These are phyloP conservation scores for Pyrenochaeta sp. DNA, from an alignment of 2,329 filamentous ascomycete species.

Conservation along the genomic window DNA sequence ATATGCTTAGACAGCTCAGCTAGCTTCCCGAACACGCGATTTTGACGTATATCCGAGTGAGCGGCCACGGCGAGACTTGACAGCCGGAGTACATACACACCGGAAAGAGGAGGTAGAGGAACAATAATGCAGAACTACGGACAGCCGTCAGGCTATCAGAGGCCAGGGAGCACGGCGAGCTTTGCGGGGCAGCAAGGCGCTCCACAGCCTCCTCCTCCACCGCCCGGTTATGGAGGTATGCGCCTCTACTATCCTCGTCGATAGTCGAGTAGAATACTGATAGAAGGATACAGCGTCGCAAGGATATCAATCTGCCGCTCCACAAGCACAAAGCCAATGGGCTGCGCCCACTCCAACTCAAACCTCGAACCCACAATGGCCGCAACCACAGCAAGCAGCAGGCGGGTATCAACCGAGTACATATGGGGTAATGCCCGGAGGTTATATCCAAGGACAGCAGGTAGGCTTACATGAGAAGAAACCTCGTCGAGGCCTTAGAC, in stretches of 20 bases:
- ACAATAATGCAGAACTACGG: slow-evolving; percentile 45
- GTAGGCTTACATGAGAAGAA: slow-evolving; percentile 13
- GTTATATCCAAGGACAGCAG: slow-evolving; percentile 27
- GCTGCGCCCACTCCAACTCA: slow-evolving; percentile 31
- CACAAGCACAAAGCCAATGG: slow-evolving; percentile 43
- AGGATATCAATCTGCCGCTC: slow-evolving; percentile 35
- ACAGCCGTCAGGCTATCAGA: slow-evolving; percentile 37
- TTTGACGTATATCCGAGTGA: slow-evolving; percentile 3
- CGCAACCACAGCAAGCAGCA: slow-evolving; percentile 30
- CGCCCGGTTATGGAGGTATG: slow-evolving; percentile 43
- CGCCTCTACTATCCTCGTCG: not conserved
- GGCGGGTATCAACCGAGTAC: slow-evolving; percentile 43
- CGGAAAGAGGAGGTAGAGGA: not conserved
- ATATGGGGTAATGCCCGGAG: slow-evolving; percentile 45
- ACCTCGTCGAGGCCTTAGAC: not conserved
- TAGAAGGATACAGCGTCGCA: slow-evolving; percentile 15
- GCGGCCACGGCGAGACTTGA: slow-evolving; percentile 2
- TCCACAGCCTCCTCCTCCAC: slow-evolving; percentile 29
- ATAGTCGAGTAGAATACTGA: not conserved
- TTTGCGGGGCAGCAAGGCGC: slow-evolving; percentile 34
- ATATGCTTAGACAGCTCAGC: slow-evolving; percentile 23
- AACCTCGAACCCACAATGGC: slow-evolving; percentile 31
- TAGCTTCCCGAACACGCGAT: slow-evolving; percentile 6
- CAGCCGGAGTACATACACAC: not conserved
- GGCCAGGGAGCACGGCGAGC: slow-evolving; percentile 42